These are phyloP conservation scores for Porodaedalea pini DNA, from an alignment of 1,284 basidiomycete genomes.

Conservation along the genomic window DNA sequence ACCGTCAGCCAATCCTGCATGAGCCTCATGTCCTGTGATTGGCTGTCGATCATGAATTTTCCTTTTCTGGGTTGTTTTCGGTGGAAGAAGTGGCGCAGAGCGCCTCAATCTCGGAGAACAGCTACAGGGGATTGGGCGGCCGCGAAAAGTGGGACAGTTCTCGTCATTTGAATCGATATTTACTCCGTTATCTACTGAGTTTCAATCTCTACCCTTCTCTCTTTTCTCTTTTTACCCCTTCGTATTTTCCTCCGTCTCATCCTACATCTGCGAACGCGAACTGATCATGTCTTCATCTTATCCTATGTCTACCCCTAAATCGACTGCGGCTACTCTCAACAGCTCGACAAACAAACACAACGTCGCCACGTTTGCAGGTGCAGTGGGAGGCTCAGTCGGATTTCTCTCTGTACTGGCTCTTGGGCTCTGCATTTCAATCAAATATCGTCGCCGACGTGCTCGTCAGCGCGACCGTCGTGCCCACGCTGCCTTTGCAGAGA, in stretches of 20 bases:
- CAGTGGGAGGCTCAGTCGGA: conserved; percentile 49
- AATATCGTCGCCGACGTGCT: conserved; percentile 42
- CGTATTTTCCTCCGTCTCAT: conserved; percentile 19
- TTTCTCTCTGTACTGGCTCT: conserved; percentile 44
- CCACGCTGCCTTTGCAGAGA: conserved; percentile 34
- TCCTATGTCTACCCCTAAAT: conserved; percentile 3
- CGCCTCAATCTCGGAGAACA: conserved; percentile 17
- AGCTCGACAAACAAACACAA: conserved; percentile 30
- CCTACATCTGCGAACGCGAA: conserved; percentile 6
- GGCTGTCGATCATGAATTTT: conserved; percentile 1
- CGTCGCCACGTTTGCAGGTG: conserved; percentile 49
- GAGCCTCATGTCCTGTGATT: not conserved
- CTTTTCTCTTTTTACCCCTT: conserved; percentile 7
- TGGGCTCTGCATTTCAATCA: conserved; percentile 48
- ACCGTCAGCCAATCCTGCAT: conserved; percentile 2
- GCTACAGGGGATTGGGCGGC: not conserved
- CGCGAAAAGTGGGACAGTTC: not conserved
- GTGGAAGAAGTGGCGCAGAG: not conserved
- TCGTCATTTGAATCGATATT: conserved; percentile 7
- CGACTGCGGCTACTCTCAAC: not conserved
- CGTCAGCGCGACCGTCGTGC: conserved; percentile 40
- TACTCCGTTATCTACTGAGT: conserved; percentile 15
- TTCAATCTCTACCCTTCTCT: not conserved
- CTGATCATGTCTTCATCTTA: conserved; percentile 14
- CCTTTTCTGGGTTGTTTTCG: not conserved